Evolutionary conservation across 2,329 filamentous ascomycete genomes (phyloP), one percentile per base, ranked within the genome.

Genomic region (Aspergillus pseudoterreus): DNA sequence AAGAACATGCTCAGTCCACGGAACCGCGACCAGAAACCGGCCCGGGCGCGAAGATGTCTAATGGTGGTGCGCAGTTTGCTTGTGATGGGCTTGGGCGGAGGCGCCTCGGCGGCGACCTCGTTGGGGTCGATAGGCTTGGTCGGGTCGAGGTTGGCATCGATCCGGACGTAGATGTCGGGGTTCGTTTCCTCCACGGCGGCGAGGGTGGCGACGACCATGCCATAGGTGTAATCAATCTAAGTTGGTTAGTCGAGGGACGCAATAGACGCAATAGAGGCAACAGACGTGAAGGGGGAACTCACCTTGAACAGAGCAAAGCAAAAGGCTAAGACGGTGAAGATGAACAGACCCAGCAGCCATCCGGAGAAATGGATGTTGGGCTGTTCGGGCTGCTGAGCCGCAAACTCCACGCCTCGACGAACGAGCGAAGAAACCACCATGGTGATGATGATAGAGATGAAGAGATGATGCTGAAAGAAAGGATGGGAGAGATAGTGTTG

Each of bases 11-110:
- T 63, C 51, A 90, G 66, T 49, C 90, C 90, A 54, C 89, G 86
- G 79, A 89, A 87, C 61, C 82, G 78, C 53, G 86, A 81, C 53
- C 75, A 75, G 71, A 80, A 80, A 56, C 90, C 89, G 54, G 80
- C 84, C 57, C 82, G 73, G 41, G 80, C 74, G 57, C 77, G 77
- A 43, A 96, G 78, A 54, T 86, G 84, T 45, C 70, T 71, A 54
- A 85, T 68, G 4, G 84, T 81, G 10, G 72, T 73, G 52, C 79
- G 76, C 63, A 87, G 79, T 55, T 74, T 81, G 45, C 78, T 75
- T 30, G 85, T 88, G 63, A 87, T 78, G 49, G 82, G 83, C 66
- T 79, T 76, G 59, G 78, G 73, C 53, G 74, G 72, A 57, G 79
- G 69, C 51, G 79, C 71, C 58, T 67, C 71, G 57, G 66, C 65